These are phyloP conservation scores for Ceratocystis variospora DNA, from an alignment of 2,329 filamentous ascomycete species.

Conservation along the genomic window DNA sequence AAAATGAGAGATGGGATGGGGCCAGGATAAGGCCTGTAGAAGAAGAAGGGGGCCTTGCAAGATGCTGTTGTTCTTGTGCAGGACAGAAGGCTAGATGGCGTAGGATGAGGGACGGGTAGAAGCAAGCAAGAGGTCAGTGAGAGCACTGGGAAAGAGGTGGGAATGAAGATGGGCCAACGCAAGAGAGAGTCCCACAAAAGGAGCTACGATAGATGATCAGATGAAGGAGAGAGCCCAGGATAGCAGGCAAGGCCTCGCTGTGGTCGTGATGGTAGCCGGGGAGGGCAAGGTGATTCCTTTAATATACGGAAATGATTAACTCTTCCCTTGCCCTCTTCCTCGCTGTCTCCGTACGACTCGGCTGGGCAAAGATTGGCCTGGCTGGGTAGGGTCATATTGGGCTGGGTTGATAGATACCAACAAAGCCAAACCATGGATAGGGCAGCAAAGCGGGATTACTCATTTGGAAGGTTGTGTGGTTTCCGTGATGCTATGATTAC, in stretches of 20 bases:
- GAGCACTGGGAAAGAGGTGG: neutral
- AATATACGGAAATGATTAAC: neutral
- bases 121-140: neutral
- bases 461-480: neutral
- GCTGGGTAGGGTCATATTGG: neutral
- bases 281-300: neutral
- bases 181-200: neutral
- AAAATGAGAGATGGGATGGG: neutral
- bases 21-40: neutral
- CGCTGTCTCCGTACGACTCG: neutral
- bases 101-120: neutral
- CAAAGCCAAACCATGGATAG: neutral
- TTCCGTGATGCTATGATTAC: neutral
- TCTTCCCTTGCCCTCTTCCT: neutral
- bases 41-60: too few relatives aligned
- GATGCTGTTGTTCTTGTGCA: neutral
- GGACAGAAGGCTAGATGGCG: neutral
- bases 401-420: neutral
- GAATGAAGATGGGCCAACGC: neutral
- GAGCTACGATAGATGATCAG: neutral
- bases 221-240: constrained; percentile 8
- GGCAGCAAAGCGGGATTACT: neutral
- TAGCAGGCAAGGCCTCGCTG: too few relatives aligned
- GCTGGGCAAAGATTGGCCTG: neutral
- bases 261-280: neutral